Conservation (phyloP, 306 rosid species). For the Pterocarpus macrocarpus region DNA sequence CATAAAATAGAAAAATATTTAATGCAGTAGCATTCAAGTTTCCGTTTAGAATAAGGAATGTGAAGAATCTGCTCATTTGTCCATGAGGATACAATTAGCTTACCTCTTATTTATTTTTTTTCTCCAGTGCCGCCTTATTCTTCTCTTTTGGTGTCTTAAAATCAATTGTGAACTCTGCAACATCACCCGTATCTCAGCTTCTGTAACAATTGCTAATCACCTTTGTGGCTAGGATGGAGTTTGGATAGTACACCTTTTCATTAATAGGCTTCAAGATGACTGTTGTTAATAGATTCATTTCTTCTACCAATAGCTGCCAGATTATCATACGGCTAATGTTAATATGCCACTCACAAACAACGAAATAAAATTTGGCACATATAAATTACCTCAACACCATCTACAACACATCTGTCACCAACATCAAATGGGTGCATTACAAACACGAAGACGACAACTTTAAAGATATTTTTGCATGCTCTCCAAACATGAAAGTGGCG, state of each 20-base stretch:
- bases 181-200: constrained; percentile 85
- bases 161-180: constrained; percentile 69
- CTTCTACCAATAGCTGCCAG: constrained; percentile 87
- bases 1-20: too few relatives aligned
- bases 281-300: constrained; percentile 91
- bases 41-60: too few relatives aligned
- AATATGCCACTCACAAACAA: constrained; percentile 26
- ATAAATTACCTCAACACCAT: constrained; percentile 79
- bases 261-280: constrained; percentile 83
- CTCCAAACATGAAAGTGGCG: constrained; percentile 84
- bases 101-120: constrained; percentile 68
- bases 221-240: constrained; percentile 80
- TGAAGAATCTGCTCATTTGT: background rate
- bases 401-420: constrained; percentile 88
- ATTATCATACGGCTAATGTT: constrained; percentile 20
- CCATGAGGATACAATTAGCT: constrained; percentile 37
- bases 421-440: constrained; percentile 99
- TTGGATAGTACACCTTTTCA: constrained; percentile 92
- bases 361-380: constrained; percentile 1
- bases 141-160: constrained; percentile 74
- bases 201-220: constrained; percentile 87
- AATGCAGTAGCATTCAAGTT: constrained; percentile 29
- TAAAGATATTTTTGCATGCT: constrained; percentile 88
- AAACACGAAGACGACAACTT: constrained; percentile 88
- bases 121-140: constrained; percentile 72